These are phyloP conservation scores for Naegleria lovaniensis DNA, from an alignment of 208 protist genomes.

Conservation along the genomic window DNA sequence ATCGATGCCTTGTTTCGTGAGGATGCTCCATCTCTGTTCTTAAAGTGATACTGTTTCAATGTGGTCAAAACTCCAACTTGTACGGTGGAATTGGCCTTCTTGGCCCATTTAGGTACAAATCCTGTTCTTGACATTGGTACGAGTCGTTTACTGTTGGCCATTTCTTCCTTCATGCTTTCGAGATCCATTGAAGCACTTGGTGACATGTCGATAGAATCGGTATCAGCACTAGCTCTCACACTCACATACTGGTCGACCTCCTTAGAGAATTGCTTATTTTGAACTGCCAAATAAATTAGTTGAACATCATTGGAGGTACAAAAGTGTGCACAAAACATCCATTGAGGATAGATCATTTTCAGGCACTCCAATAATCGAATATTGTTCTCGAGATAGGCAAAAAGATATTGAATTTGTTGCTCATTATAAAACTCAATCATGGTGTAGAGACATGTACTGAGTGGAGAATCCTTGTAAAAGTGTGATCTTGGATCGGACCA, in stretches of 20 bases:
- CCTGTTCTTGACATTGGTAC: too few species aligned
- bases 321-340: constrained; percentile 15
- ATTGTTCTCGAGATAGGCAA: neutral
- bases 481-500: neutral
- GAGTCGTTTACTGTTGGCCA: neutral
- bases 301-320: constrained; percentile 1
- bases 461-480: neutral
- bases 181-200: neutral
- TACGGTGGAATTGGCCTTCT: neutral
- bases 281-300: neutral
- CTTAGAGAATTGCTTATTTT: neutral
- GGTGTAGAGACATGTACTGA: neutral
- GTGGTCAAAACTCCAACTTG: neutral
- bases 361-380: neutral
- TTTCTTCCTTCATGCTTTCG: neutral
- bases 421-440: constrained; percentile 13
- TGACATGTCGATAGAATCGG: neutral
- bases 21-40: neutral
- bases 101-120: neutral
- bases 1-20: neutral
- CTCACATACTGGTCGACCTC: neutral
- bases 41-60: neutral
- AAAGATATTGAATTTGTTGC: neutral
- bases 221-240: neutral
- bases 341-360: constrained; percentile 2